These are phyloP conservation scores for Cladosporium sp. DNA, from an alignment of 2,329 filamentous ascomycete genomes.

Conservation along the genomic window DNA sequence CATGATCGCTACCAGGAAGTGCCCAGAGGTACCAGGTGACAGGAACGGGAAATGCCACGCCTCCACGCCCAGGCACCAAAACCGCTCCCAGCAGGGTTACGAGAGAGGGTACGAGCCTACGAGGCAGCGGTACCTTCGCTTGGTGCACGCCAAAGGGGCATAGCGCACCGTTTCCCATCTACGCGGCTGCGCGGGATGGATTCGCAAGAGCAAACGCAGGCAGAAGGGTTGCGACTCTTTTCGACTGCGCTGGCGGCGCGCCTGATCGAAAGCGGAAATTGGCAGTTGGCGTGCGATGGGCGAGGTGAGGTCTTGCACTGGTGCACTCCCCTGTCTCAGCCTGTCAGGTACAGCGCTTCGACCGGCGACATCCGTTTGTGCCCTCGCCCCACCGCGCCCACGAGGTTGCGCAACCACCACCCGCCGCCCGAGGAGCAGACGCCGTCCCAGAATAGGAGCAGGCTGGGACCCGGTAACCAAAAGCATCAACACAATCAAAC, in stretches of 20 bases:
- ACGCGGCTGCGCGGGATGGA: constrained; percentile 3
- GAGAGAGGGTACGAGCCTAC: background rate
- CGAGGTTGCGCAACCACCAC: constrained; percentile 17
- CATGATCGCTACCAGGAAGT: constrained; percentile 16
- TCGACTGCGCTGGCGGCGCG: background rate
- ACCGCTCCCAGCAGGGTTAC: background rate
- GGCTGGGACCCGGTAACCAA: constrained; percentile 16
- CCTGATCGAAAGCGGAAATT: constrained; percentile 8
- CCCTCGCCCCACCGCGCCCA: constrained; percentile 10
- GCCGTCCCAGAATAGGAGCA: constrained; percentile 15
- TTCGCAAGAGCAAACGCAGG: background rate
- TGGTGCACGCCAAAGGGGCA: constrained; percentile 2
- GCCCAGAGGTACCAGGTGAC: constrained; percentile 12
- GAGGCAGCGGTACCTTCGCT: constrained; percentile 7
- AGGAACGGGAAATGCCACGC: constrained; percentile 7
- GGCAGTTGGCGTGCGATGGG: background rate
- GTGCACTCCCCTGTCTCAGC: constrained; percentile 11
- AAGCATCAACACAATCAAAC: constrained; percentile 2
- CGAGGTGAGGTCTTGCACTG: constrained; percentile 9
- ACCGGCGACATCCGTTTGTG: constrained; percentile 7
- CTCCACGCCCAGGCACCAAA: background rate
- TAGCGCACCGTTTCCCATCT: constrained; percentile 11
- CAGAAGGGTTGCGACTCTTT: background rate
- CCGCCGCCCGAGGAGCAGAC: constrained; percentile 6
- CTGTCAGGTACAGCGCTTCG: background rate